These are phyloP conservation scores for Cryptococcus amylolentus DNA, from an alignment of 1,284 basidiomycete species.

Conservation along the genomic window DNA sequence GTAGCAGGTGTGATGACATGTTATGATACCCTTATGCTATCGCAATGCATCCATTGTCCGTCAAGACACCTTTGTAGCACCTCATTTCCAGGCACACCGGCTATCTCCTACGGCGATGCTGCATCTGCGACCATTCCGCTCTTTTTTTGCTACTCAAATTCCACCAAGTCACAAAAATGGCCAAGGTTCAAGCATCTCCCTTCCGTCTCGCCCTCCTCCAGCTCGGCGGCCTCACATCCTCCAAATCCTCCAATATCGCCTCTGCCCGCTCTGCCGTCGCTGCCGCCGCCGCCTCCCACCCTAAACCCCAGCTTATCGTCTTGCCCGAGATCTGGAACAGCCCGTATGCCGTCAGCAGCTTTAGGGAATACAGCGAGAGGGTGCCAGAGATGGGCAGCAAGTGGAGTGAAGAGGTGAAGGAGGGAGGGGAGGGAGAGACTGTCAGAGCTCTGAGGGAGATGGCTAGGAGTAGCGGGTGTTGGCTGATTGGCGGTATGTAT, in stretches of 20 bases:
- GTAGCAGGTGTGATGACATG: too few relatives aligned
- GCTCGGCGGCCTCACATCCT: slow-evolving; percentile 64
- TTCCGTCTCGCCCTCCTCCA: slow-evolving; percentile 86
- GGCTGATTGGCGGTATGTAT: slow-evolving; percentile 81
- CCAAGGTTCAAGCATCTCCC: slow-evolving; percentile 53
- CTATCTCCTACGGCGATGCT: neutral
- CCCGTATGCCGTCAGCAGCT: slow-evolving; percentile 83
- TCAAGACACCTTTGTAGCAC: neutral
- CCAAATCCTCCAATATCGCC: slow-evolving; percentile 70
- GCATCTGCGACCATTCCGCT: neutral
- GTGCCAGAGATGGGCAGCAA: slow-evolving; percentile 55
- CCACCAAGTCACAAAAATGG: slow-evolving; percentile 25
- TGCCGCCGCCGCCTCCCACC: slow-evolving; percentile 58
- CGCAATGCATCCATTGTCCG: too few relatives aligned
- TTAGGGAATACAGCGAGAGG: slow-evolving; percentile 77
- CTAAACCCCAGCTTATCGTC: slow-evolving; percentile 73
- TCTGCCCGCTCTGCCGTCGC: slow-evolving; percentile 76
- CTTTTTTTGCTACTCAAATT: neutral
- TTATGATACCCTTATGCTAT: too few relatives aligned
- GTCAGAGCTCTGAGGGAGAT: slow-evolving; percentile 75
- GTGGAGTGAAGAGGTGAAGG: slow-evolving; percentile 6
- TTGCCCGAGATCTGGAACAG: slow-evolving; percentile 98
- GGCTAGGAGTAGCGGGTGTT: slow-evolving; percentile 75
- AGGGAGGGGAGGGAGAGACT: slow-evolving; percentile 62
- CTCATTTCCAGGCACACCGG: neutral